A percentile compares a stretch with the other conserved stretches of the same genome.
phyloP scores from a whole-genome alignment of 169 alveolate genomes.

The Cryptosporidium viatorum region DNA sequence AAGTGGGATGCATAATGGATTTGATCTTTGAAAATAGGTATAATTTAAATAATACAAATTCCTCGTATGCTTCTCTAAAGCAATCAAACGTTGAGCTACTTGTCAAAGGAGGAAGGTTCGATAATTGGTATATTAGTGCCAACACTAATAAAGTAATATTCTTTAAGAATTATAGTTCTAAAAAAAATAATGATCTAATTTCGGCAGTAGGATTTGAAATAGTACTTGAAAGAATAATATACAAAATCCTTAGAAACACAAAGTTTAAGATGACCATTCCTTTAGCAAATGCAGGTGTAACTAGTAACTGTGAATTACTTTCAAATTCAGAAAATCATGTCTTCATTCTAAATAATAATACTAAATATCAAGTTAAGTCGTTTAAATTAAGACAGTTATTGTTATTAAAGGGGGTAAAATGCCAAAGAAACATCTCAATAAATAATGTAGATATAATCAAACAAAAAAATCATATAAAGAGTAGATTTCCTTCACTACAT shows the following conservation, averaged over 20 bases:
- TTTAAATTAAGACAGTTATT: slow-evolving; percentile 58
- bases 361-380: slow-evolving; percentile 33
- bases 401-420: slow-evolving; percentile 52
- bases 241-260: neutral
- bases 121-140: slow-evolving; percentile 56
- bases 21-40: slow-evolving; percentile 12
- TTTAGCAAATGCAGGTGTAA: neutral
- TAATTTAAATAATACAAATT: neutral
- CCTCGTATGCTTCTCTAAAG: neutral
- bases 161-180: neutral
- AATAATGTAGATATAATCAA: slow-evolving; percentile 16
- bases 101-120: slow-evolving; percentile 67
- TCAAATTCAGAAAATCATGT: slow-evolving; percentile 10
- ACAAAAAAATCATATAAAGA: slow-evolving; percentile 6
- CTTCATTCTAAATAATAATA: slow-evolving; percentile 34
- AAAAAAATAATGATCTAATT: slow-evolving; percentile 14
- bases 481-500: slow-evolving; percentile 28
- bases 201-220: slow-evolving; percentile 72
- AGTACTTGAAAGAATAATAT: slow-evolving; percentile 41
- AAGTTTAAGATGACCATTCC: slow-evolving; percentile 4
- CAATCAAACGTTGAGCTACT: slow-evolving; percentile 35
- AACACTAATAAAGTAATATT: slow-evolving; percentile 16
- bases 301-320: neutral
- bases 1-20: slow-evolving; percentile 67
- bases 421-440: slow-evolving; percentile 39